Evolutionary conservation across 164 flowering plant genomes (phyloP), one percentile per base, ranked within the genome.

Genomic region (Annona squamosa): DNA sequence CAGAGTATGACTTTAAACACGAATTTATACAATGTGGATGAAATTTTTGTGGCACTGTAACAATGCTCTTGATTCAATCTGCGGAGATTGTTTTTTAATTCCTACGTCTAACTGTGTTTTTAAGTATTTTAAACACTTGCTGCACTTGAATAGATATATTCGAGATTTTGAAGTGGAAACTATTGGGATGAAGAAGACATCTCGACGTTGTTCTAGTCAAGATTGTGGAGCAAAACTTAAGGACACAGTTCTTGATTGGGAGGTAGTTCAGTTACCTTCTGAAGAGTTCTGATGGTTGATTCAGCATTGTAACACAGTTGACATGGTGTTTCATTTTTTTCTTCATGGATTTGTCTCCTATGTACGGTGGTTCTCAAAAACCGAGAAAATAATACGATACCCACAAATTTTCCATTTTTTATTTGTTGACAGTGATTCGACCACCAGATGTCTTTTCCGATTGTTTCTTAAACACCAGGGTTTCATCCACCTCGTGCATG

Each of bases 221-320:
- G 76, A 82, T 0, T 95, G 99, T 82, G 87, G 90, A 48, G 82
- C 85, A 67, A 90, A 82, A 83, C 89, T 95, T 65, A 88, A 72
- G 85, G 99, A 95, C 77, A 87, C 97, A 44, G 99, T 95, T 81
- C 97, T 95, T 84, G 99, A 95, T 70, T 95, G 99, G 99, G 98
- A 95, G 94, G 99, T 91, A 88, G 13, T 9, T 70, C 19, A 17
- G 47, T 69, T 71, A 19, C 68, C 16, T 1, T 47, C 2, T 18
- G 17, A 57, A 61, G 57, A 9, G 68, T 66, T 44, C 16, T 66
- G 42, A 66, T 66, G 12, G 48, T 43, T 65, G 45, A 42, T 16
- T 7, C 43, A 46, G 43, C 48, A 10, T 66, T 42, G 37, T 26
- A 26, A 26, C 37, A 26, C 37, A 26, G 37, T 26, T 26, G 37